Evolutionary conservation across 2,329 filamentous ascomycete genomes (phyloP), one percentile per base, ranked within the genome.

Genomic region (Talaromyces piceae): DNA sequence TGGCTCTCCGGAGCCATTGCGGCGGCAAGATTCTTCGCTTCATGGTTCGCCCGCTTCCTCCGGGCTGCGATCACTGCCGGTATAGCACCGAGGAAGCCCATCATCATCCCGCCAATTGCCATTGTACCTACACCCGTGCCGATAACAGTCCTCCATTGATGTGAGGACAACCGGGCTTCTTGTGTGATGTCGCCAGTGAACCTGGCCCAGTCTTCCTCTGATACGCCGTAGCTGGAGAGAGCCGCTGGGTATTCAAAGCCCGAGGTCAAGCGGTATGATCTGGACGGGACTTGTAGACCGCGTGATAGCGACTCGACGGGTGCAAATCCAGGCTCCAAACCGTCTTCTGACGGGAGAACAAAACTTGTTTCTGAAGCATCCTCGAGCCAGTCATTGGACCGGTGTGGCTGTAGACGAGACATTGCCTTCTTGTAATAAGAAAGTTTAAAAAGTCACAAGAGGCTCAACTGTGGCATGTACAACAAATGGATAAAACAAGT

Each of bases 261-360:
- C 0, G 65, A 67, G 22, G 59, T 63, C 41, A 60, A 55, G 18
- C 55, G 51, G 4, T 47, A 45, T 2, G 59, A 60, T 23, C 59
- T 58, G 1, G 63, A 61, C 2, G 64, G 64, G 9, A 67, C 56
- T 54, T 67, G 64, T 1, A 67, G 56, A 1, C 63, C 64, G n/a
- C 60, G 56, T 1, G 49, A 54, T 0, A 67, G 53, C 33, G 49
- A 41, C 30, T 53, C 47, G 27, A 55, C 56, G 5, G 49, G 30
- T 13, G 57, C 60, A 13, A 62, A 54, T 0, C 63, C 60, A 2
- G 58, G 57, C 9, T 57, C 56, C 12, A 33, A 45, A 5, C 52
- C 49, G 25, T 54, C 23, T 2, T 56, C 37, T 7, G 54, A 54
- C 8, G 54, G 53, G 3, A 56, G 46, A 5, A 61, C 50, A 13